Evolutionary conservation across 225 moss, liverwort and hornwort genomes (phyloP), one percentile per base, ranked within the genome.

Genomic region (Physcomitrium patens): DNA sequence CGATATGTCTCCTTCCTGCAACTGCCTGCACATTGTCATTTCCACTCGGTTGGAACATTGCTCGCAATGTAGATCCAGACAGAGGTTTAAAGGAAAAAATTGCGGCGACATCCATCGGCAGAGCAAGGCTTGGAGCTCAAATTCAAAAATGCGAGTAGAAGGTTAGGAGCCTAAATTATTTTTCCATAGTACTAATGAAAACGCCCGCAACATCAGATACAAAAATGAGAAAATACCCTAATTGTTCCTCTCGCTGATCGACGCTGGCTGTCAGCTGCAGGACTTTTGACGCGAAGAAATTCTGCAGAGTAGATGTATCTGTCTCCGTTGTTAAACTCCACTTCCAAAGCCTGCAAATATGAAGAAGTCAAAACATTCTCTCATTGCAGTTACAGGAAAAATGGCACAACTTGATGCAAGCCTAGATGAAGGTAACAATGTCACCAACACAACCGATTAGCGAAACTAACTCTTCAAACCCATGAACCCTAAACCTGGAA

Each of bases 241-340:
- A 59, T 48, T 68, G 64, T 71, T 24, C 89, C 85, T 27, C 57
- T 76, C 24, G 79, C 79, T 31, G 68, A 68, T n/a, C 56, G 50
- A 47, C 91, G 79, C 67, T 76, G 81, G 77, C 86, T 87, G 31
- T 91, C 87, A 47, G 91, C 91, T n/a, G 91, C 80, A 63, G 87
- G 91, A 57, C 91, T 91, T 43, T 81, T 77, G 31, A 91, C 85
- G 9, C 91, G 82, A 69, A 91, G 75, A 75, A 83, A 89, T 79
- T 91, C 91, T 5, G 91, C 91, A 56, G 91, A 79, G 71, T 85
- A 80, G 1, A 60, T 59, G 10, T 80, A 83, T 61, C 57, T 83
- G 52, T 78, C 79, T 60, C 86, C 86, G 48, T 69, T 59, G 17
- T 78, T 77, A 53, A 81, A 89, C 31, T 87, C 85, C 64, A 91